A percentile compares a stretch with the other conserved stretches of the same genome.
phyloP scores from a whole-genome alignment of 106 monocot genomes.

The Dioscorea alata region DNA sequence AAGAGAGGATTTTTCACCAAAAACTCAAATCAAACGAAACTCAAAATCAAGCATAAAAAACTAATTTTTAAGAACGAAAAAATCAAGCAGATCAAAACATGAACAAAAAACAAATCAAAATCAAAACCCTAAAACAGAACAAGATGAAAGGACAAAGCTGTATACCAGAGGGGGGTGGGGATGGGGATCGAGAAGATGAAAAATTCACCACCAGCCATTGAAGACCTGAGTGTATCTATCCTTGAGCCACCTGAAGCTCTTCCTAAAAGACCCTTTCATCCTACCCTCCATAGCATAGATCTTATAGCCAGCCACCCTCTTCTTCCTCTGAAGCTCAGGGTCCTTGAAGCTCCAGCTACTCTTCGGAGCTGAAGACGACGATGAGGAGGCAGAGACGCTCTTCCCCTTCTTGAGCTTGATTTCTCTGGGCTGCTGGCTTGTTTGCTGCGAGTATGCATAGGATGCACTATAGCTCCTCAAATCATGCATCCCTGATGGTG shows the following conservation, averaged over 20 bases:
- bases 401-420: conserved; percentile 32
- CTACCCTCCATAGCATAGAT: conserved; percentile 52
- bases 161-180: too few relatives aligned
- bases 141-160: too few relatives aligned
- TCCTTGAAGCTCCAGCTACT: conserved; percentile 29
- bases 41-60: too few relatives aligned
- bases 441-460: conserved; percentile 10
- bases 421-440: background rate
- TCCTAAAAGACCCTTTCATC: conserved; percentile 50
- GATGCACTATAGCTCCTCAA: conserved; percentile 30
- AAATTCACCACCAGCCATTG: conserved; percentile 37
- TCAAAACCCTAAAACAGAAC: too few relatives aligned
- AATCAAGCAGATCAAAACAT: too few relatives aligned
- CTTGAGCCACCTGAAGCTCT: conserved; percentile 72
- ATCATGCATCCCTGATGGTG: conserved; percentile 2
- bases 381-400: conserved; percentile 11
- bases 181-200: background rate
- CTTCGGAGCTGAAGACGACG: conserved; percentile 4
- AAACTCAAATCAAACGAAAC: too few relatives aligned
- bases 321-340: conserved; percentile 68
- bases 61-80: too few relatives aligned
- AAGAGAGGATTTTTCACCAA: too few relatives aligned
- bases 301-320: conserved; percentile 61
- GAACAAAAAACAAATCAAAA: too few relatives aligned
- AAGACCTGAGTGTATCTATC: conserved; percentile 33